phyloP scores from a whole-genome alignment of 352 stramenopile genomes.

The Phytophthora pistaciae region DNA sequence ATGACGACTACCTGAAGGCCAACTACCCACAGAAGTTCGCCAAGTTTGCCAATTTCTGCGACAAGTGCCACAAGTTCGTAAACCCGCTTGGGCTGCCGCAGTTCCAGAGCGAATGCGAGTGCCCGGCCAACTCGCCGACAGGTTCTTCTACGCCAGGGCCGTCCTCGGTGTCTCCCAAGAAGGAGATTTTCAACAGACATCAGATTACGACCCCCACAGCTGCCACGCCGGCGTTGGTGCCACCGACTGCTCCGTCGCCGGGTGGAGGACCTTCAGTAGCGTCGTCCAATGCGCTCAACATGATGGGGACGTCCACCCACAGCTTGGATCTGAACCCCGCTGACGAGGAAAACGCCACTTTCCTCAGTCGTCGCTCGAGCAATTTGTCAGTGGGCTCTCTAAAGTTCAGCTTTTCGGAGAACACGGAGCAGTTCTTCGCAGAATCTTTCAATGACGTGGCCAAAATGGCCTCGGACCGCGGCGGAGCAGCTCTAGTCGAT shows the following conservation, averaged over 20 bases:
- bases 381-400: slow-evolving; percentile 78
- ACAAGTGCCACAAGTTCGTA: slow-evolving; percentile 81
- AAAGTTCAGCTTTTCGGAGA: slow-evolving; percentile 78
- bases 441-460: slow-evolving; percentile 59
- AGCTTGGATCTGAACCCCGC: slow-evolving; percentile 47
- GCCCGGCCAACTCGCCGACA: slow-evolving; percentile 42
- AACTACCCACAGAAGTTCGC: slow-evolving; percentile 86
- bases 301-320: slow-evolving; percentile 39
- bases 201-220: slow-evolving; percentile 45
- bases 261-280: slow-evolving; percentile 25
- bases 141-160: slow-evolving; percentile 15
- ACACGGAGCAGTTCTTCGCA: slow-evolving; percentile 73
- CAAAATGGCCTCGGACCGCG: slow-evolving; percentile 50
- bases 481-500: slow-evolving; percentile 11
- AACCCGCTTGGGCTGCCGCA: slow-evolving; percentile 82
- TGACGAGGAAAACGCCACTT: slow-evolving; percentile 41
- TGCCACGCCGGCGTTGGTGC: slow-evolving; percentile 32
- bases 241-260: slow-evolving; percentile 43
- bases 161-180: slow-evolving; percentile 45
- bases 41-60: slow-evolving; percentile 91
- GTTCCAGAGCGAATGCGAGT: slow-evolving; percentile 81
- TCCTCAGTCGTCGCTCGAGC: slow-evolving; percentile 54
- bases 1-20: slow-evolving; percentile 86
- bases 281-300: slow-evolving; percentile 17
- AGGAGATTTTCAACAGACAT: slow-evolving; percentile 43